These are phyloP conservation scores for Staphylotrichum longicolle DNA, from an alignment of 495 filamentous ascomycete species.

Conservation along the genomic window DNA sequence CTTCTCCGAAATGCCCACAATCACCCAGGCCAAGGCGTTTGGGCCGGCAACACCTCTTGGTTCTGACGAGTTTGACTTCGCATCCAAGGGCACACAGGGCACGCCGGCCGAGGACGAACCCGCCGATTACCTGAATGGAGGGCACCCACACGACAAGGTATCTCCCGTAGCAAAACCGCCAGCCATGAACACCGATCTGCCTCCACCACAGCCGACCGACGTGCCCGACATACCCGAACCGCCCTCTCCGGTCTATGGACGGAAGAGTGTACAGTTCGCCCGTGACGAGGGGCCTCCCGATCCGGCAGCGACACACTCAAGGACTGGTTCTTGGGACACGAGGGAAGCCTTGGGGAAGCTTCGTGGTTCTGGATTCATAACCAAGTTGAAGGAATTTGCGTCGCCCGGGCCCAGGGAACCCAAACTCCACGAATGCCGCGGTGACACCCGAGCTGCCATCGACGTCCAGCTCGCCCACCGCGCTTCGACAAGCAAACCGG, in stretches of 20 bases:
- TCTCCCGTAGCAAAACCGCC: constrained; percentile 25
- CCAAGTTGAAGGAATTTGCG: constrained; percentile 61
- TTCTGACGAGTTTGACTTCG: constrained; percentile 38
- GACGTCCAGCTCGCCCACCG: constrained; percentile 44
- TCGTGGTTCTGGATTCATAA: constrained; percentile 61
- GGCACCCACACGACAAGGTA: constrained; percentile 34
- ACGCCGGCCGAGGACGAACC: constrained; percentile 28
- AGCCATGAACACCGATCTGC: constrained; percentile 16
- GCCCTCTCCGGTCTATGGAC: constrained; percentile 17
- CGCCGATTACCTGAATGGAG: constrained; percentile 47
- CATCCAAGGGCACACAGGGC: constrained; percentile 12
- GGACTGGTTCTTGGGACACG: constrained; percentile 56
- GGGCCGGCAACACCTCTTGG: constrained; percentile 23
- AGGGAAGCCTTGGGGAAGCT: constrained; percentile 57
- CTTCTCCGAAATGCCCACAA: constrained; percentile 32
- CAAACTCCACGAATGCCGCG: constrained; percentile 43
- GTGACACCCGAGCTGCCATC: constrained; percentile 34
- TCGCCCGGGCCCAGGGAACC: constrained; percentile 42
- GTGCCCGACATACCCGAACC: constrained; percentile 22
- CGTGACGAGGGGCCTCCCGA: constrained; percentile 47
- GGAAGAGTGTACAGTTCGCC: constrained; percentile 63
- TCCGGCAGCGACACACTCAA: constrained; percentile 45
- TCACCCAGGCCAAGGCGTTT: constrained; percentile 30
- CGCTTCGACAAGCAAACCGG: constrained; percentile 43
- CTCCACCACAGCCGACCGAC: constrained; percentile 3